These are phyloP conservation scores for Davidsoniella australis DNA, from an alignment of 2,329 filamentous ascomycete species.

Conservation along the genomic window DNA sequence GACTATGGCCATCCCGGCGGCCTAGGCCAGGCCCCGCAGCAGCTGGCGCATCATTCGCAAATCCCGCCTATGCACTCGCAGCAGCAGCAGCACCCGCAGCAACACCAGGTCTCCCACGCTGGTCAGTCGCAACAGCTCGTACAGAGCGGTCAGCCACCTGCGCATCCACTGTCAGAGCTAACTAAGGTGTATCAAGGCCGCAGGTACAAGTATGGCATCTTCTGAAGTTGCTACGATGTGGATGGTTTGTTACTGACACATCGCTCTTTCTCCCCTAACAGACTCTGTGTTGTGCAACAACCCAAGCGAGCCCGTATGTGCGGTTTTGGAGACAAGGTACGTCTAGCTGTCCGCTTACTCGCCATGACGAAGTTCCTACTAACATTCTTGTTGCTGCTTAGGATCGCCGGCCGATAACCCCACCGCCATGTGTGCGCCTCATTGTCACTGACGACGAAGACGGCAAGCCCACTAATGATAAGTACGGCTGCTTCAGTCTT, in stretches of 20 bases:
- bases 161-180: slow-evolving; percentile 6
- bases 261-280: slow-evolving; percentile 17
- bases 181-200: slow-evolving; percentile 9
- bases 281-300: slow-evolving; percentile 72
- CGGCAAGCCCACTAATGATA: slow-evolving; percentile 30
- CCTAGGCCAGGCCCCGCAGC: no score
- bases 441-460: slow-evolving; percentile 59
- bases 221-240: not conserved
- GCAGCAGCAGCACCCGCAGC: no score
- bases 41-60: no score
- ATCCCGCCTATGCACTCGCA: no score
- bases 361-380: not conserved
- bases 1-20: no score
- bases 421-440: slow-evolving; percentile 77
- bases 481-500: not conserved
- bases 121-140: no score
- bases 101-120: no score
- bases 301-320: slow-evolving; percentile 92
- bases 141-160: not conserved
- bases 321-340: slow-evolving; percentile 92
- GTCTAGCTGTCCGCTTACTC: slow-evolving; percentile 13
- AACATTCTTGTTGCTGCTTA: slow-evolving; percentile 21
- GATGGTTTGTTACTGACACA: not conserved
- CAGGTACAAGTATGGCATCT: slow-evolving; percentile 8
- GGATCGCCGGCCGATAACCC: slow-evolving; percentile 91